These are phyloP conservation scores for Coemansia sp. DNA, from an alignment of 192 early-diverging fungal genomes.

Conservation along the genomic window DNA sequence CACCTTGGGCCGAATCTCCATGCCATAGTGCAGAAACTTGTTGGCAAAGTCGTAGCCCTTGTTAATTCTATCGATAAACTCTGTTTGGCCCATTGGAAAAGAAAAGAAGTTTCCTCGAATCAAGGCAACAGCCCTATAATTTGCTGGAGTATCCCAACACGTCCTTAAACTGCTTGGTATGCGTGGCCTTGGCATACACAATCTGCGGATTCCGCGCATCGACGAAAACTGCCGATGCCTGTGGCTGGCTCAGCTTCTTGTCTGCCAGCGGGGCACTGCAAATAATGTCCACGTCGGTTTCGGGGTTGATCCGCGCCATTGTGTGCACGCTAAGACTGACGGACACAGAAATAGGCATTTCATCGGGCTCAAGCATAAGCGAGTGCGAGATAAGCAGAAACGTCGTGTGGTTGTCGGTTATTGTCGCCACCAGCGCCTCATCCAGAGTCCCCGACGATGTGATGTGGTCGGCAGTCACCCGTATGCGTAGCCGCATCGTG, in stretches of 20 bases:
- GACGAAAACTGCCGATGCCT: constrained; percentile 22
- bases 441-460: constrained; percentile 27
- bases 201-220: constrained; percentile 7
- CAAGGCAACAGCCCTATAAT: constrained; percentile 1
- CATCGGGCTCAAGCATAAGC: constrained; percentile 4
- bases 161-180: constrained; percentile 30
- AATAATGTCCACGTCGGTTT: constrained; percentile 20
- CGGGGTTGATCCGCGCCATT: constrained; percentile 12
- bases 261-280: constrained; percentile 10
- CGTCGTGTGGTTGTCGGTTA: constrained; percentile 41
- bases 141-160: constrained; percentile 16
- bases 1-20: constrained; percentile 20
- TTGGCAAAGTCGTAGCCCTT: constrained; percentile 2
- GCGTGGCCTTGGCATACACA: constrained; percentile 33
- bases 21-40: constrained; percentile 27
- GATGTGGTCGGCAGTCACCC: constrained; percentile 20
- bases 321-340: constrained; percentile 30
- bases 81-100: constrained; percentile 8
- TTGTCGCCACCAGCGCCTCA: constrained; percentile 36
- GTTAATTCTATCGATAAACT: constrained; percentile 11
- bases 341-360: constrained; percentile 33
- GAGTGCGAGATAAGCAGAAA: constrained; percentile 29
- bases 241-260: constrained; percentile 16
- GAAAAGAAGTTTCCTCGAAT: constrained; percentile 2
- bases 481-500: constrained; percentile 11